A percentile compares a stretch with the other conserved stretches of the same genome.
Evolutionary conservation across 306 rosid genomes (phyloP).

Genomic region (Pterocarpus macrocarpus): DNA sequence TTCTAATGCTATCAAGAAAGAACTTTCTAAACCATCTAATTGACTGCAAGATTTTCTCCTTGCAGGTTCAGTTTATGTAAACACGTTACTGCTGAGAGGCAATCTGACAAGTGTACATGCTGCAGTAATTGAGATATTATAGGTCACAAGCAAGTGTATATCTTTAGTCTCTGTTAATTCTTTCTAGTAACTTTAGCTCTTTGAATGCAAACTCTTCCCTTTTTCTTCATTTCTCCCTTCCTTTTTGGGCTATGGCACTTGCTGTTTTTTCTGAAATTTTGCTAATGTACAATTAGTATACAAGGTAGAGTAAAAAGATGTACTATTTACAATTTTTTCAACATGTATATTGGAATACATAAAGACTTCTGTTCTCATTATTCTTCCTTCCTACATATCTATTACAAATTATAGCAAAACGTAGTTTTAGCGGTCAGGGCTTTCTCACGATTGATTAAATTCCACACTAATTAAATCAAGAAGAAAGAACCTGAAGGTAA

Average conservation of each 20-base stretch:
- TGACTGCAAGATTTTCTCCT: constrained; percentile 35
- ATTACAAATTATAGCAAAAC: neutral
- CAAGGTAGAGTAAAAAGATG: neutral
- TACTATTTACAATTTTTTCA: neutral
- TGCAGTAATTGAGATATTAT: constrained; percentile 42
- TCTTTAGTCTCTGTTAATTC: constrained; percentile 37
- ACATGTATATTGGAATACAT: constrained; percentile 7
- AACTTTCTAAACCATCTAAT: constrained; percentile 61
- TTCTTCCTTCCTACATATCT: neutral
- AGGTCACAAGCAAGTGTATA: constrained; percentile 47
- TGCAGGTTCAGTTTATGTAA: constrained; percentile 34
- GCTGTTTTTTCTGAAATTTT: neutral
- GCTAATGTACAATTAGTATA: neutral
- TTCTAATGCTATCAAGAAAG: constrained; percentile 70
- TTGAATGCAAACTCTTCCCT: neutral
- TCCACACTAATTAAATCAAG: neutral
- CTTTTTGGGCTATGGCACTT: neutral
- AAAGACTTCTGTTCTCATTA: neutral
- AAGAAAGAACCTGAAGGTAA: neutral
- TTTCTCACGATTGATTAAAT: neutral
- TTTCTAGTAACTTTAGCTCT: constrained; percentile 35
- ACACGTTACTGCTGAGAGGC: constrained; percentile 33
- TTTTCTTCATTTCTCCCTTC: neutral
- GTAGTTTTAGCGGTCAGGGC: neutral
- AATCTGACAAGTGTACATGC: constrained; percentile 38